A percentile compares a stretch with the other conserved stretches of the same genome.
phyloP scores from a whole-genome alignment of 306 rosid species.

The Prunus mongolica region DNA sequence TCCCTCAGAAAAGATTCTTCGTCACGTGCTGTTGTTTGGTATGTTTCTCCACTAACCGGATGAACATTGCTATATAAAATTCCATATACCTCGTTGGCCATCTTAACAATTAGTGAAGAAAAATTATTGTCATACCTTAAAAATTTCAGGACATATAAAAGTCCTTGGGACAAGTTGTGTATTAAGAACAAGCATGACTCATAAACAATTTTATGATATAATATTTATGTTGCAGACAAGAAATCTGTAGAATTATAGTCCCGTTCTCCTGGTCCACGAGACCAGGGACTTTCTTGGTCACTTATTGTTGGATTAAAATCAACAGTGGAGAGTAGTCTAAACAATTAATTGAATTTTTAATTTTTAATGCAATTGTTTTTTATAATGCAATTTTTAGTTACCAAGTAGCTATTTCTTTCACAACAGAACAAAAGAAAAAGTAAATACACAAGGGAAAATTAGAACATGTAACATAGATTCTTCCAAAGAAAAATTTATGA shows the following conservation, averaged over 20 bases:
- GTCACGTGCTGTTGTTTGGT: slow-evolving; percentile 40
- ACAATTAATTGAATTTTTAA: too few species aligned
- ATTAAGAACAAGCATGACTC: not conserved
- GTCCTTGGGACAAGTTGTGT: not conserved
- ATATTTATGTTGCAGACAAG: not conserved
- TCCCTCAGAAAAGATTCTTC: slow-evolving; percentile 69
- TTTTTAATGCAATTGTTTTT: too few species aligned
- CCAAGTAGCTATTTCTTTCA: not conserved
- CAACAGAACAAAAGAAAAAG: not conserved
- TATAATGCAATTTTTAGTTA: not conserved
- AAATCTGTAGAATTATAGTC: not conserved
- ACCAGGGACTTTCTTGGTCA: too few species aligned
- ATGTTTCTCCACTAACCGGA: slow-evolving; percentile 49
- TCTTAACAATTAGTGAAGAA: slow-evolving; percentile 41
- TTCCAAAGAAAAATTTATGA: not conserved
- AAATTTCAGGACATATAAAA: not conserved
- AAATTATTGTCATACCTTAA: slow-evolving; percentile 12
- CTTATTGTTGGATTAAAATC: too few species aligned
- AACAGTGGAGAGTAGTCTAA: too few species aligned
- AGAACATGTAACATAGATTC: not conserved
- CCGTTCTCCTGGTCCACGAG: too few species aligned
- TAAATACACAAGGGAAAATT: not conserved
- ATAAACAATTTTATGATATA: not conserved
- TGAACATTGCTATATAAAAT: slow-evolving; percentile 50
- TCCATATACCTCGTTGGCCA: slow-evolving; percentile 60